Evolutionary conservation across 106 monocot species (phyloP), one percentile per base, ranked within the genome.

Genomic region (Apostasia ramifera): DNA sequence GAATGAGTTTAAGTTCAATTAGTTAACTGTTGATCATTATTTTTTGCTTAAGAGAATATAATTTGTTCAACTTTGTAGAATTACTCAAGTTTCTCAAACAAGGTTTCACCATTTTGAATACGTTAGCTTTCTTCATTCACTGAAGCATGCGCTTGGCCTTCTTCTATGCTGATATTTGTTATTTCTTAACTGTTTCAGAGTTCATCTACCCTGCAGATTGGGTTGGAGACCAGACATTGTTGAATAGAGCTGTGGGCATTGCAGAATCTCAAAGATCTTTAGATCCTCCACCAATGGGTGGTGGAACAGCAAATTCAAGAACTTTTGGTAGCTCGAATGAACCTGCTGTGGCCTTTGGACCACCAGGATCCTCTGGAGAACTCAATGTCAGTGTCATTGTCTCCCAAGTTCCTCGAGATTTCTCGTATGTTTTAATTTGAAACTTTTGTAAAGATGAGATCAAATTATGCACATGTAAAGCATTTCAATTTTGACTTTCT

Each of bases 361-460:
- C 91, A 8, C 91, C 91, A 0, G 95, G 95, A 4, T 86, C 95
- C 60, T 82, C 69, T 5, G 88, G 91, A 2, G 91, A 91, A 78
- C 88, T 95, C 73, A 95, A 95, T 53, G 95, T 91, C 71, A 91
- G 91, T 73, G 88, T 95, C 74, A 82, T 91, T 46, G 86, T 88
- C 53, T 87, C 90, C 9, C 53, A 80, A 2, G 94, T 94, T 8
- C 72, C 94, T 11, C 80, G 38, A 39, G 83, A 81, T 50, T 94
- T 94, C 87, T 82, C 80, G 94, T 94, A 78, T n/a, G 74, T 70
- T 13, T 40, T 57, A 3, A 13, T 3, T 57, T 13, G 10, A 3
- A 8, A 26, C 26, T 26, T 26, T 26, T 26, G 0, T 26, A 26
- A 26, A 26, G 26, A 26, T 26, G 26, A 26, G 26, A 26, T 26